These are phyloP conservation scores for Cyberlindnera veronae DNA, from an alignment of 805 yeast species.

Conservation along the genomic window DNA sequence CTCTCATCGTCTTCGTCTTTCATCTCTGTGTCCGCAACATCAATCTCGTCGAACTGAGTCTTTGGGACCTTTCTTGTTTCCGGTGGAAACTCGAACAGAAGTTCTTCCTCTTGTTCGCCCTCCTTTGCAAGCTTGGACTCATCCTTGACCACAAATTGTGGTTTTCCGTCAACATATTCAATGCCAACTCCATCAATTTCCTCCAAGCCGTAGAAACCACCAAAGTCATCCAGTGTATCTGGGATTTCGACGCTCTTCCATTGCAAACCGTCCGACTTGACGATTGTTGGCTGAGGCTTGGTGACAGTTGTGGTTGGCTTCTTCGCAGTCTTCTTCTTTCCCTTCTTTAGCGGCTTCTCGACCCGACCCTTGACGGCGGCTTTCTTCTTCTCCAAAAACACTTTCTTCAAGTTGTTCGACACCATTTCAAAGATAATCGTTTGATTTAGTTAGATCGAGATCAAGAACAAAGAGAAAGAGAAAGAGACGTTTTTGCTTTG, in stretches of 20 bases:
- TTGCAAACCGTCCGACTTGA: slow-evolving; percentile 47
- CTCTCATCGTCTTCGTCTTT: slow-evolving; percentile 12
- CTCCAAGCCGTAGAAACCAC: slow-evolving; percentile 89
- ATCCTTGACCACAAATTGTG: slow-evolving; percentile 50
- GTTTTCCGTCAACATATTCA: slow-evolving; percentile 63
- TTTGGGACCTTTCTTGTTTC: no score
- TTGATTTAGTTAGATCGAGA: neutral
- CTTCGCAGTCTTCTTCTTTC: slow-evolving; percentile 5
- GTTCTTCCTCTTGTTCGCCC: slow-evolving; percentile 19
- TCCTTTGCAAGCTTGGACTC: slow-evolving; percentile 21
- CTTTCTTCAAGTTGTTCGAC: slow-evolving; percentile 11
- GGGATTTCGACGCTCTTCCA: slow-evolving; percentile 88
- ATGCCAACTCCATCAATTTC: slow-evolving; percentile 93
- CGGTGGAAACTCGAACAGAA: no score
- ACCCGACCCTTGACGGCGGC: slow-evolving; percentile 6
- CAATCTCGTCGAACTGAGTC: no score
- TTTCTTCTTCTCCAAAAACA: slow-evolving; percentile 9
- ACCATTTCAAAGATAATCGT: slow-evolving; percentile 10
- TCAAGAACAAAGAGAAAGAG: neutral
- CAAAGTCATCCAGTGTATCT: slow-evolving; percentile 80
- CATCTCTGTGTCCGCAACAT: slow-evolving; percentile 22
- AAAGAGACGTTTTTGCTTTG: neutral
- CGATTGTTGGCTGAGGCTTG: slow-evolving; percentile 30
- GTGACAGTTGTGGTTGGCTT: slow-evolving; percentile 1
- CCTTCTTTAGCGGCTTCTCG: slow-evolving; percentile 5